These are phyloP conservation scores for Diddensiella santjacobensis DNA, from an alignment of 805 yeast species.

Conservation along the genomic window DNA sequence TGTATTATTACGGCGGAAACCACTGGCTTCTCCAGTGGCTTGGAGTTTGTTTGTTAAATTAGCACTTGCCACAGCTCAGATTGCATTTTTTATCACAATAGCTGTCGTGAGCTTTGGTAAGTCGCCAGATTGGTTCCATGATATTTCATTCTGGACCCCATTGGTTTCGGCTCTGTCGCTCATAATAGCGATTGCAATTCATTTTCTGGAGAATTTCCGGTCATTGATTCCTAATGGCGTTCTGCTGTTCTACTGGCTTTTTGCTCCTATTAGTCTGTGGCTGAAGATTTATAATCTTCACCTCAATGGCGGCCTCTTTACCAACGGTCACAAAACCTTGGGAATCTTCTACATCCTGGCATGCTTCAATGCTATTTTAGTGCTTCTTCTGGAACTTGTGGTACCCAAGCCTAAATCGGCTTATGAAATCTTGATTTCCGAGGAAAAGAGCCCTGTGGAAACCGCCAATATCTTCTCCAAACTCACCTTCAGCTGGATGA, in stretches of 20 bases:
- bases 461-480: slow-evolving; percentile 68
- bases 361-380: slow-evolving; percentile 38
- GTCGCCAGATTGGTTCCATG: slow-evolving; percentile 27
- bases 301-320: slow-evolving; percentile 15
- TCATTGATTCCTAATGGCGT: slow-evolving; percentile 61
- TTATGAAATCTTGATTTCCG: slow-evolving; percentile 33
- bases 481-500: slow-evolving; percentile 89
- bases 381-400: slow-evolving; percentile 44
- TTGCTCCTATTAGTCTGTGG: slow-evolving; percentile 48
- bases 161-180: slow-evolving; percentile 41
- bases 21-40: slow-evolving; percentile 22
- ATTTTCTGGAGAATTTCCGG: slow-evolving; percentile 70
- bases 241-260: slow-evolving; percentile 72
- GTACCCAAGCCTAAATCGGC: slow-evolving; percentile 37
- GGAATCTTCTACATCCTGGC: slow-evolving; percentile 32
- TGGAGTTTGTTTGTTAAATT: slow-evolving; percentile 26
- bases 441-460: slow-evolving; percentile 44
- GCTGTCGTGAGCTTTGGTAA: slow-evolving; percentile 18
- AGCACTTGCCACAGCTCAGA: slow-evolving; percentile 20
- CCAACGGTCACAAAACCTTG: slow-evolving; percentile 22
- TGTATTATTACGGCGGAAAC: slow-evolving; percentile 22
- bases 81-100: slow-evolving; percentile 14
- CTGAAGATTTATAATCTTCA: slow-evolving; percentile 26
- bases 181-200: slow-evolving; percentile 51
- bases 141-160: slow-evolving; percentile 37